phyloP scores from a whole-genome alignment of 768 basidiomycete genomes.

The Mycena epipterygia region DNA sequence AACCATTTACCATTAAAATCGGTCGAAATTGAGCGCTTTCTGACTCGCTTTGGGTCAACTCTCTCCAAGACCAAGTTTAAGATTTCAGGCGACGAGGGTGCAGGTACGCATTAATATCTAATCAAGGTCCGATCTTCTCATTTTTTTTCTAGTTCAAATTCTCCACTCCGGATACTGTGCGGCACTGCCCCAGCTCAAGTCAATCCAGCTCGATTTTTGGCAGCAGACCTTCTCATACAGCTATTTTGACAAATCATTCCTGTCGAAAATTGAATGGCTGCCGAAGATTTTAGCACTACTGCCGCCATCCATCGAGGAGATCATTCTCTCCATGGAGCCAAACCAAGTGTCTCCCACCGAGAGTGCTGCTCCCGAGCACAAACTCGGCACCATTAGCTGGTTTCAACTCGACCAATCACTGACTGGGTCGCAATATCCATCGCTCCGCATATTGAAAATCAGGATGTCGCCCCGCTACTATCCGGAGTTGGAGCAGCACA shows the following conservation, averaged over 20 bases:
- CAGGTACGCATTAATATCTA: not conserved
- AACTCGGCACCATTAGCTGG: not conserved
- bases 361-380: not conserved
- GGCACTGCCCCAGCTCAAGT: constrained; percentile 11
- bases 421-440: too few relatives aligned
- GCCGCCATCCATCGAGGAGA: constrained; percentile 10
- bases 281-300: constrained; percentile 3
- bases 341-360: not conserved
- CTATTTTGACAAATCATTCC: constrained; percentile 13
- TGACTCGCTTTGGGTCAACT: not conserved
- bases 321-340: not conserved
- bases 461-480: not conserved
- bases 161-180: not conserved
- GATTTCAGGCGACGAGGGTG: not conserved
- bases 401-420: not conserved
- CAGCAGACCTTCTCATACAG: too few relatives aligned
- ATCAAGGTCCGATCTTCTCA: not conserved
- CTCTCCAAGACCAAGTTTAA: not conserved
- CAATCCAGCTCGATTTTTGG: constrained; percentile 4
- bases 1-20: not conserved
- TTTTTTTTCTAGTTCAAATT: not conserved
- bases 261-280: constrained; percentile 1
- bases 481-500: not conserved
- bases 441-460: too few relatives aligned
- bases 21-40: not conserved